phyloP scores from a whole-genome alignment of 805 yeast genomes.

The Saccharomycodes ludwigii region DNA sequence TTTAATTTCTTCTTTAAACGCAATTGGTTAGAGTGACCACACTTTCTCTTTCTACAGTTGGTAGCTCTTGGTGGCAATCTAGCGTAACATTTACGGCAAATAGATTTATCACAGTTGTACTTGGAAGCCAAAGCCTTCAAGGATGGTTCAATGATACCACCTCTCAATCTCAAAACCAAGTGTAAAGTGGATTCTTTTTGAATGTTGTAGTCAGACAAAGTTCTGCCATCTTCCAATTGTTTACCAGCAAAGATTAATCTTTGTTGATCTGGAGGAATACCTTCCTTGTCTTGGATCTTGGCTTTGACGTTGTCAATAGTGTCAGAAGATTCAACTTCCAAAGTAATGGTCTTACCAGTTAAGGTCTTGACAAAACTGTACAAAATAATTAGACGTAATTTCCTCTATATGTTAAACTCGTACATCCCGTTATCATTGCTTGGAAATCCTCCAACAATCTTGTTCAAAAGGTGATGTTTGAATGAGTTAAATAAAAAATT shows the following conservation, averaged over 20 bases:
- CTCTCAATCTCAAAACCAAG: slow-evolving; percentile 93
- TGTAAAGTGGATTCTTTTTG: slow-evolving; percentile 98
- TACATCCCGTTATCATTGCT: neutral
- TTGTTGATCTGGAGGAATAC: slow-evolving; percentile 99
- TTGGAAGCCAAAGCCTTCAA: slow-evolving; percentile 98
- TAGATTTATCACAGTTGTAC: slow-evolving; percentile 98
- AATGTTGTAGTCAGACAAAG: slow-evolving; percentile 98
- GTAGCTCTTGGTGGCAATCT: slow-evolving; percentile 99
- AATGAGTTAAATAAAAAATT: no score
- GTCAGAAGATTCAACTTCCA: slow-evolving; percentile 97
- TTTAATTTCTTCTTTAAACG: slow-evolving; percentile 99
- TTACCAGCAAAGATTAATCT: slow-evolving; percentile 99
- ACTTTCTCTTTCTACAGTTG: slow-evolving; percentile 99
- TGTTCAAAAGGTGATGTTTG: no score
- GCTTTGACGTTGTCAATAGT: slow-evolving; percentile 98
- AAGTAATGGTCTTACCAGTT: slow-evolving; percentile 92
- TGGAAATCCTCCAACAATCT: neutral
- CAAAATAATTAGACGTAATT: no score
- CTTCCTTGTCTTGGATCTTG: slow-evolving; percentile 98
- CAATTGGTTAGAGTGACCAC: slow-evolving; percentile 99
- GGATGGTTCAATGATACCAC: slow-evolving; percentile 99
- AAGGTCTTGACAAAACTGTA: slow-evolving; percentile 66
- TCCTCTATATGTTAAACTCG: no score
- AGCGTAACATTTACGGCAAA: slow-evolving; percentile 99
- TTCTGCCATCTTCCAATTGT: slow-evolving; percentile 99